Evolutionary conservation across 2,329 filamentous ascomycete genomes (phyloP).

Genomic region (Fusarium buxicola): DNA sequence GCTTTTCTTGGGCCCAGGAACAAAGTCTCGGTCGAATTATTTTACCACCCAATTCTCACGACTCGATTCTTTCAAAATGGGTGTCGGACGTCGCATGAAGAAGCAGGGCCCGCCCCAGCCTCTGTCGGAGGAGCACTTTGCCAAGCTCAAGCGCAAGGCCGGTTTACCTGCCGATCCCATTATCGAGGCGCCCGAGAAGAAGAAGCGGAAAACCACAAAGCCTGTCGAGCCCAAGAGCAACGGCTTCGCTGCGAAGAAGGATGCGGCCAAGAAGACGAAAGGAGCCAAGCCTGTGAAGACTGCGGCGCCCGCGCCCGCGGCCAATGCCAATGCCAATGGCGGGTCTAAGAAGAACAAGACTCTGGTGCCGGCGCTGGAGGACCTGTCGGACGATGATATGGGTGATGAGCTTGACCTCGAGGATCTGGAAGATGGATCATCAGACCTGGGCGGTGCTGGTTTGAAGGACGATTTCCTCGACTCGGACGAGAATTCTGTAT

Average conservation of each 20-base stretch:
- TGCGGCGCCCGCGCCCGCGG: conserved; percentile 43
- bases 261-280: conserved; percentile 47
- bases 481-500: conserved; percentile 68
- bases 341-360: conserved; percentile 50
- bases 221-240: conserved; percentile 48
- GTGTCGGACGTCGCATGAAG: conserved; percentile 90
- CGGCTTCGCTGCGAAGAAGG: conserved; percentile 46
- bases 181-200: conserved; percentile 74
- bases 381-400: conserved; percentile 57
- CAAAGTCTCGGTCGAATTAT: conserved; percentile 32
- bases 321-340: conserved; percentile 44
- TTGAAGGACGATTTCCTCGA: conserved; percentile 71
- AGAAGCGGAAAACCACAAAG: conserved; percentile 54
- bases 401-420: conserved; percentile 58
- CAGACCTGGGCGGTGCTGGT: conserved; percentile 52
- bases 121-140: conserved; percentile 82
- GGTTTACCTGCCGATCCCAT: conserved; percentile 72
- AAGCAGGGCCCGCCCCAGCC: conserved; percentile 91
- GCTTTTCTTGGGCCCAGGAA: conserved; percentile 40
- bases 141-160: conserved; percentile 87
- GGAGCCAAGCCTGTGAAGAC: conserved; percentile 51
- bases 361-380: conserved; percentile 57
- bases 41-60: conserved; percentile 14
- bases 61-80: conserved; percentile 69
- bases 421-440: conserved; percentile 58